Conservation (phyloP, 345 rosid species). For the Microcos paniculata region DNA sequence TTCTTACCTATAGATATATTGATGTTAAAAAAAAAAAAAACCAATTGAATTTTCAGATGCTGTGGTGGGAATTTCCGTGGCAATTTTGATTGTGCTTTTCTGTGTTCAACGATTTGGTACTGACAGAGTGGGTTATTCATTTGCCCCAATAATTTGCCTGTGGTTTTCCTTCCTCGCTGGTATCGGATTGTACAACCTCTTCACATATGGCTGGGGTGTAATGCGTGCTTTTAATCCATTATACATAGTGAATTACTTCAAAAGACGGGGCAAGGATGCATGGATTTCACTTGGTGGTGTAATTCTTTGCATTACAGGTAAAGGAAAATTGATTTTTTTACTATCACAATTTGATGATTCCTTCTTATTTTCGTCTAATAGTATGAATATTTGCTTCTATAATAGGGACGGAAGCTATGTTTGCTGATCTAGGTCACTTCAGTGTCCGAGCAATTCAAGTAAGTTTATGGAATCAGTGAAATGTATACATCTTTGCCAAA, state of each 20-base stretch:
- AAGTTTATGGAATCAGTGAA: neutral
- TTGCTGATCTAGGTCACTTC: conserved; percentile 89
- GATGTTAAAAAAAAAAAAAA: neutral
- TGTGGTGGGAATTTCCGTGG: conserved; percentile 63
- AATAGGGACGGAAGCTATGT: conserved; percentile 81
- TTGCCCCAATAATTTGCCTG: conserved; percentile 57
- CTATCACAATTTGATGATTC: too few species aligned
- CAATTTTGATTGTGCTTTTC: conserved; percentile 53
- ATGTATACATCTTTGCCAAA: neutral
- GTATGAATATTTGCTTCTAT: neutral
- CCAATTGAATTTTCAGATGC: conserved; percentile 46
- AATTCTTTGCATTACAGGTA: conserved; percentile 71
- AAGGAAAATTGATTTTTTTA: too few species aligned
- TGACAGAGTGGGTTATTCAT: conserved; percentile 64
- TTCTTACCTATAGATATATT: neutral
- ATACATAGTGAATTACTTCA: conserved; percentile 55
- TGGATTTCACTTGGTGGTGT: conserved; percentile 82
- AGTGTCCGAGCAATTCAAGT: conserved; percentile 66
- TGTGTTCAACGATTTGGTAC: conserved; percentile 61
- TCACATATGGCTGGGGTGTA: conserved; percentile 51
- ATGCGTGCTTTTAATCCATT: conserved; percentile 67
- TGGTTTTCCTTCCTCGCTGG: conserved; percentile 62
- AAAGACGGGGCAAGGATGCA: conserved; percentile 41
- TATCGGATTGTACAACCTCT: conserved; percentile 64
- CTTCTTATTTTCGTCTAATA: neutral